These are phyloP conservation scores for Candida loeiensis DNA, from an alignment of 805 yeast species.

Conservation along the genomic window DNA sequence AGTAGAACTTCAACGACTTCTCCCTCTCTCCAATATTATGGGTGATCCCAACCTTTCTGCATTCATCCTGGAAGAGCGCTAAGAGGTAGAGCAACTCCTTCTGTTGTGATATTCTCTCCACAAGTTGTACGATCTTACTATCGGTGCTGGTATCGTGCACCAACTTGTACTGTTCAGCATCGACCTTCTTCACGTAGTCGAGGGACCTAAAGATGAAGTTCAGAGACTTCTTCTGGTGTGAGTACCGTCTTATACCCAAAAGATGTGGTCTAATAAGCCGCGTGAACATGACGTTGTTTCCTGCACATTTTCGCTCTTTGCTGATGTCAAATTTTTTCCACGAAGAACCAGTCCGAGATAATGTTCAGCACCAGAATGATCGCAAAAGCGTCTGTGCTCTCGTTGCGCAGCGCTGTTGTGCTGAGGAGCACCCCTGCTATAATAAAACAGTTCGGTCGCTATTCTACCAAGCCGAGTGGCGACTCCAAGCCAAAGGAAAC, in stretches of 20 bases:
- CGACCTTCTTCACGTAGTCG: slow-evolving; percentile 29
- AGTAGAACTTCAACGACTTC: slow-evolving; percentile 17
- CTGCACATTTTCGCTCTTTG: slow-evolving; percentile 5
- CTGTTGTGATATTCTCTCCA: slow-evolving; percentile 19
- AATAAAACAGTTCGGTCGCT: background rate
- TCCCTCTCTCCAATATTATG: slow-evolving; percentile 13
- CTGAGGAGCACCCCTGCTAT: background rate
- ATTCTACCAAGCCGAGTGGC: slow-evolving; percentile 7
- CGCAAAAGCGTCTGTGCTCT: slow-evolving; percentile 3
- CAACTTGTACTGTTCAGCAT: slow-evolving; percentile 21
- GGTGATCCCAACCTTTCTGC: slow-evolving; percentile 26
- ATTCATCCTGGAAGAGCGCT: slow-evolving; percentile 30
- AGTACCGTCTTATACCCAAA: no score
- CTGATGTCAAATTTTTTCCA: slow-evolving; percentile 4
- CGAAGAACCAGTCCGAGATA: slow-evolving; percentile 1
- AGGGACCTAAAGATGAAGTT: slow-evolving; percentile 13
- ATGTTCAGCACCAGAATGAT: slow-evolving; percentile 7
- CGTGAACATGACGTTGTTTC: background rate
- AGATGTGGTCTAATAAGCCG: background rate
- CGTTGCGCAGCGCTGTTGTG: background rate
- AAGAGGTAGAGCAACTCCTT: slow-evolving; percentile 31
- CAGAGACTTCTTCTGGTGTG: no score
- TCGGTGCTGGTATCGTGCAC: slow-evolving; percentile 16
- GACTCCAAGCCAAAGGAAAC: slow-evolving; percentile 21
- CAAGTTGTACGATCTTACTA: slow-evolving; percentile 22